Evolutionary conservation across 75 land plant genomes (phyloP).

Genomic region (Larix kaempferi): DNA sequence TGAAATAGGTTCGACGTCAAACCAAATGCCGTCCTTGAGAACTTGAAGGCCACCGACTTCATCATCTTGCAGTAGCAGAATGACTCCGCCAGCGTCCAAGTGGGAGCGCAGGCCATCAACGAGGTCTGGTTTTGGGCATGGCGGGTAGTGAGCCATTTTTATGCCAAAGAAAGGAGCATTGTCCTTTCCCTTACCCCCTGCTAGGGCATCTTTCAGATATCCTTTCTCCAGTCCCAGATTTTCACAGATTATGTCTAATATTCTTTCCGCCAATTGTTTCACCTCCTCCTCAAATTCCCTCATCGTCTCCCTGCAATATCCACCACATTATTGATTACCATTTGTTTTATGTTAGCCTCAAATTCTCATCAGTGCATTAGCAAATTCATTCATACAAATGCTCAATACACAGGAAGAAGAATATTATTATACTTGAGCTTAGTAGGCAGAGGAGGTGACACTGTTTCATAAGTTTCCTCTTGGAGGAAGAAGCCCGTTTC

Average conservation of each 20-base stretch:
- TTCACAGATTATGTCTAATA: slow-evolving; percentile 37
- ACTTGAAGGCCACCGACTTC: slow-evolving; percentile 59
- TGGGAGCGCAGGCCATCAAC: slow-evolving; percentile 55
- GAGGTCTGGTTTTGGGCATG: slow-evolving; percentile 47
- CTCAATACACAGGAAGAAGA: not conserved
- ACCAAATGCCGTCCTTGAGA: slow-evolving; percentile 63
- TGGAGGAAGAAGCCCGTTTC: slow-evolving; percentile 45
- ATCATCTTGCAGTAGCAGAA: slow-evolving; percentile 61
- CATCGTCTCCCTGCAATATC: slow-evolving; percentile 30
- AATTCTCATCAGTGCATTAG: not conserved
- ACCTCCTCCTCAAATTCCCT: slow-evolving; percentile 30
- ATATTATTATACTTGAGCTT: slow-evolving; percentile 25
- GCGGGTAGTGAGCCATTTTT: slow-evolving; percentile 58
- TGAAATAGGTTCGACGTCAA: slow-evolving; percentile 36
- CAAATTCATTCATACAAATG: not conserved
- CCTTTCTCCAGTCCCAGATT: slow-evolving; percentile 53
- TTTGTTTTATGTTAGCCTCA: too few relatives aligned
- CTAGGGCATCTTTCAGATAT: slow-evolving; percentile 31
- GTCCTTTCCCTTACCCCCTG: not conserved
- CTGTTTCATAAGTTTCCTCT: slow-evolving; percentile 19
- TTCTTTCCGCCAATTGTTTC: slow-evolving; percentile 37
- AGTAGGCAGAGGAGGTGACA: slow-evolving; percentile 14
- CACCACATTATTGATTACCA: not conserved
- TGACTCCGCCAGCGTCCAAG: slow-evolving; percentile 71
- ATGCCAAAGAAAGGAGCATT: slow-evolving; percentile 50